Base-by-base conservation (phyloP, 352 stramenopile species). In the Phytophthora pinifolia region DNA sequence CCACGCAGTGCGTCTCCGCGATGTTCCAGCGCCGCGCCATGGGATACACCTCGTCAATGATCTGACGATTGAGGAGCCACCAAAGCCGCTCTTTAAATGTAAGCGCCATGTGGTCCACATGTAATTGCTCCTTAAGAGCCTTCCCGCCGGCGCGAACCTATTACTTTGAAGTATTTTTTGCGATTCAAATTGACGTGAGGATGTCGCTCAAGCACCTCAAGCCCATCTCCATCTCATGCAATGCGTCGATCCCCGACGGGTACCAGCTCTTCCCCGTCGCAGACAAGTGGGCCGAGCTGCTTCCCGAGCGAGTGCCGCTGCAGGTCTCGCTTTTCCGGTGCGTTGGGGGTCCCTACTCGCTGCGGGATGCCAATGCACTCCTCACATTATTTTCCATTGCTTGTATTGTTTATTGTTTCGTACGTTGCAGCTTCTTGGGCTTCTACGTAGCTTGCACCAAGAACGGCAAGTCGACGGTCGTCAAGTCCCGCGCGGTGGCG, bases 311-410 rank as follows among this genome's bases (percentile, higher is more conserved):
- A 13, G 74, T 92, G n/a, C 82, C 79, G 48, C 64, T 92, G 54
- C 82, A 81, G 6, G 89, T 85, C 65, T 83, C 81, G 14, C 67
- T 92, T 45, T 92, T 92, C 56, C 76, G 81, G 71, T 89, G 59
- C 48, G 67, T 66, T 10, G 0, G 3, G 14, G 32, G 10, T 18
- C n/a, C 33, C 25, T 30, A 12, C 6, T 33, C 7, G 14, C 27
- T 25, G 2, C 4, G 9, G 33, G 36, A 17, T 50, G 9, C 34
- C 30, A 33, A 47, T 51, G 22, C 37, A 39, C 30, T 32, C 30
- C 36, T 42, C 29, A 27, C 14, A 17, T 17, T 38, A 3, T 31
- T 22, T 34, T 27, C 10, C 12, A 38, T 31, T 54, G n/a, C 37
- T 49, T 43, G 7, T 17, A n/a, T 31, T 44, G 9, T 35, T 35